A percentile compares a stretch with the other conserved stretches of the same genome.
These are phyloP conservation scores for Fusarium sp. DNA, from an alignment of 2,329 filamentous ascomycete species.

Conservation along the genomic window DNA sequence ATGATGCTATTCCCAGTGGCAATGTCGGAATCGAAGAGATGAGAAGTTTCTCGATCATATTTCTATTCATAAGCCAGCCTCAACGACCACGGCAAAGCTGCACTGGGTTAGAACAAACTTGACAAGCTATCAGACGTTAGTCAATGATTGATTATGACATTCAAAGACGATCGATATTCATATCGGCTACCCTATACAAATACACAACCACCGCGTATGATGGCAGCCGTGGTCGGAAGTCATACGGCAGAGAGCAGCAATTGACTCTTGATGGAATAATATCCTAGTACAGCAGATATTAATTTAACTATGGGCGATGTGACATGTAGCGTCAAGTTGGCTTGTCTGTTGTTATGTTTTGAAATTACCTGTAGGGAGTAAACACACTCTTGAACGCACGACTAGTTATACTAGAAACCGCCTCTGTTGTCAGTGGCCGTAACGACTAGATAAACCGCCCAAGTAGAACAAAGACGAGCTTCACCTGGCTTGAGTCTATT, in stretches of 20 bases:
- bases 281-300: no score
- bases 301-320: no score
- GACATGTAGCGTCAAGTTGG: no score
- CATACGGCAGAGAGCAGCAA: no score
- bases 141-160: background rate
- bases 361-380: no score
- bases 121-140: background rate
- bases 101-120: background rate
- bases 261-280: no score
- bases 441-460: background rate
- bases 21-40: background rate
- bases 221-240: no score
- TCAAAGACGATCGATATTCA: no score
- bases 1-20: constrained; percentile 13
- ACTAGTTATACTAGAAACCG: background rate
- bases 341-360: no score
- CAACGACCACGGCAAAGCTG: background rate
- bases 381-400: no score
- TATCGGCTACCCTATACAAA: no score
- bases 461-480: constrained; percentile 4
- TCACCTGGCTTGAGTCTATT: background rate
- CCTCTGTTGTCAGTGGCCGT: background rate
- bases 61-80: background rate
- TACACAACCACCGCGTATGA: no score
- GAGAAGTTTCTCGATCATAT: background rate